These are phyloP conservation scores for Aspergillus arachidicola DNA, from an alignment of 2,329 filamentous ascomycete genomes.

Conservation along the genomic window DNA sequence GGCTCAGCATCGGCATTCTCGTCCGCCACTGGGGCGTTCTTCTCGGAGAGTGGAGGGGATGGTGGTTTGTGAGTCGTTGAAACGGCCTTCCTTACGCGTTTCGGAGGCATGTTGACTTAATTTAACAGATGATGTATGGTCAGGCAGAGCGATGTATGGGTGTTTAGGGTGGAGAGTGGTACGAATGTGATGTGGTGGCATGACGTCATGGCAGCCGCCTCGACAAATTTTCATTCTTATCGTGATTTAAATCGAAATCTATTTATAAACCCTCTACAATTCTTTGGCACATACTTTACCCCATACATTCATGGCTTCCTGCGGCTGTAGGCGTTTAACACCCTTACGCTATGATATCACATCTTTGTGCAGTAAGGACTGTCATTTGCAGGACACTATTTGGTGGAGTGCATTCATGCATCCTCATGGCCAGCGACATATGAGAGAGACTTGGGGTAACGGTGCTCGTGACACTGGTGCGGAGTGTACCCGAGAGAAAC, in stretches of 20 bases:
- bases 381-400: slow-evolving; percentile 5
- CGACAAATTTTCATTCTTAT: not conserved
- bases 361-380: not conserved
- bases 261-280: not conserved
- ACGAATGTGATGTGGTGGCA: not conserved
- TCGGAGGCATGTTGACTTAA: slow-evolving; percentile 10
- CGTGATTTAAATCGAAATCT: not conserved
- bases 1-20: not conserved
- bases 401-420: not conserved
- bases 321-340: not conserved
- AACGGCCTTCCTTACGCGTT: slow-evolving; percentile 7
- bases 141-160: too few species aligned
- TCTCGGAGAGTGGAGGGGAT: slow-evolving; percentile 15
- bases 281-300: not conserved
- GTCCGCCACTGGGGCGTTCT: slow-evolving; percentile 9
- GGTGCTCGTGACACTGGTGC: not conserved
- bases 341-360: slow-evolving; percentile 1
- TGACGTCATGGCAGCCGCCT: not conserved
- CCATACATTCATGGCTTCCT: not conserved
- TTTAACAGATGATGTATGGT: not conserved
- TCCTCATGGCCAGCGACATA: not conserved
- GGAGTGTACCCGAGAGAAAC: not conserved
- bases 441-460: not conserved
- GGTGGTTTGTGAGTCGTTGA: slow-evolving; percentile 7
- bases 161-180: not conserved